Evolutionary conservation across 179 eudicot genomes (phyloP).

Genomic region (Beta lomatogona): DNA sequence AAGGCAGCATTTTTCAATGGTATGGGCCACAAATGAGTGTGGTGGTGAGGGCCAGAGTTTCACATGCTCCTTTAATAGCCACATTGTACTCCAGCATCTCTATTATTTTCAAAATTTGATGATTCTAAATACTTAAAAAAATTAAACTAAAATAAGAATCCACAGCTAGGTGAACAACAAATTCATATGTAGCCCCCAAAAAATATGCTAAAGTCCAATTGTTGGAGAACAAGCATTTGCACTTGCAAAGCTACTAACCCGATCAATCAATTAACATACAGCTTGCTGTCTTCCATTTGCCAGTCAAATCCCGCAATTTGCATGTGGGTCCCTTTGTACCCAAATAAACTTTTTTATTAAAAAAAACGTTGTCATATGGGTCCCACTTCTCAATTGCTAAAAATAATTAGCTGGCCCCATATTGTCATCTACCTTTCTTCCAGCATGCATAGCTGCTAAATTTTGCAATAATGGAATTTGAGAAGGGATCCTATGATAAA

Average conservation of each 20-base stretch:
- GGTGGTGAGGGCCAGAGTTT: neutral
- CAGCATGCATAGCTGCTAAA: slow-evolving; percentile 24
- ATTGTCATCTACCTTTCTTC: slow-evolving; percentile 2
- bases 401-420: slow-evolving; percentile 26
- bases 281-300: slow-evolving; percentile 25
- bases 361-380: slow-evolving; percentile 13
- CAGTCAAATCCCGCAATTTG: slow-evolving; percentile 23
- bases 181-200: slow-evolving; percentile 6
- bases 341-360: neutral
- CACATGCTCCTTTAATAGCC: slow-evolving; percentile 10
- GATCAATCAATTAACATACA: slow-evolving; percentile 5
- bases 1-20: neutral
- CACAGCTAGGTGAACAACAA: neutral
- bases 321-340: slow-evolving; percentile 6
- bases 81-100: neutral
- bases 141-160: neutral
- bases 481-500: slow-evolving; percentile 9
- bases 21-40: neutral
- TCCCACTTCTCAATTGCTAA: slow-evolving; percentile 14
- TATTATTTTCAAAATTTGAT: neutral
- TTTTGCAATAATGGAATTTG: neutral
- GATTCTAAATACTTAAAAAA: neutral
- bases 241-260: neutral
- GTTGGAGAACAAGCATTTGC: slow-evolving; percentile 15
- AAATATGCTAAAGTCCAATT: slow-evolving; percentile 11